Evolutionary conservation across 1,139 yeast species (phyloP), one percentile per base, ranked within the genome.

Genomic region (Yamadazyma siamensis): DNA sequence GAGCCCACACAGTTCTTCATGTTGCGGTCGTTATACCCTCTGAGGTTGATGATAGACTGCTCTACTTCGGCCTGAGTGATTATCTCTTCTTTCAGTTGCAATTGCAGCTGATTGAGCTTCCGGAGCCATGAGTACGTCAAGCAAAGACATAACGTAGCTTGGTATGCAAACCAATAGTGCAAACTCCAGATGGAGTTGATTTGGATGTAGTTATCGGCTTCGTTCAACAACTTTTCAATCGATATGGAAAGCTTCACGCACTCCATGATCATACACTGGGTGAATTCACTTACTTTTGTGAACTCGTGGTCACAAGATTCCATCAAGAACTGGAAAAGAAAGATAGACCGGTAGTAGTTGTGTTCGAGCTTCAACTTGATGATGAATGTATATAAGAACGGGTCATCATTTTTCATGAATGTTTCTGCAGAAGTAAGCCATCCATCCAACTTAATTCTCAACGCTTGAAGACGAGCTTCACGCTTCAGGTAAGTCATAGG

Each of bases 141-240:
- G 13, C 39, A 36, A 9, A 34, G 21, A 13, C 39, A 31, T 8
- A 36, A 20, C 2, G 34, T 23, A 6, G 34, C 29, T 24, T 36
- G 27, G 19, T 27, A 26, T 8, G 38, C 39, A 28, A 19, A 36
- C 14, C 17, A 19, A 4, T 33, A 21, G 24, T 36, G 35, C 6
- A 31, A 31, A 25, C 39, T 34, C 35, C 35, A 36, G 15, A 36
- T 26, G 3, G 35, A 19, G 15, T 36, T 36, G 13, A 34, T 15
- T 6, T 16, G 18, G 3, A 17, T 26, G 9, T 13, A 12, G 3
- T 31, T 20, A 13, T 36, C 39, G 4, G 29, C 20, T n/a, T 27
- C 27, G 3, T 17, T 15, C 8, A 36, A 15, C 2, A 31, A 2
- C 12, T 21, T 13, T 8, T 16, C 15, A 7, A 34, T 23, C 4